Base-by-base conservation (phyloP, 805 yeast species). In the Clavispora asparagi region DNA sequence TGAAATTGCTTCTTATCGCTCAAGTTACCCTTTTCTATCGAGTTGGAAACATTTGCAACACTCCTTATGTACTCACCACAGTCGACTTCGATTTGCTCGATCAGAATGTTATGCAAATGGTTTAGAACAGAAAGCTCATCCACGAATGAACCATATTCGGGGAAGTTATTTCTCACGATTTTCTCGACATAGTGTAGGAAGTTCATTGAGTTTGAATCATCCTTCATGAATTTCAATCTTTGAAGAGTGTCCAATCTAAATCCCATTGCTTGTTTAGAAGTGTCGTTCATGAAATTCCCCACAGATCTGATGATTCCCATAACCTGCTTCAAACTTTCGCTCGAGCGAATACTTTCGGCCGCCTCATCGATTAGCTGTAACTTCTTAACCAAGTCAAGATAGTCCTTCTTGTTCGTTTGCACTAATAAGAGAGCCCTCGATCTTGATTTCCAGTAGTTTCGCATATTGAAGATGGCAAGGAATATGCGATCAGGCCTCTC, bases 201-300 rank as follows among this genome's bases (percentile, higher is more conserved):
- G 1, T 95, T 87, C 83, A 86, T 82, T 6, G 89, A 79, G 61
- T 92, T 91, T 48, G 82, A 78, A 26, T 85, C 89, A 65, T 92
- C 97, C 61, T 94, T 94, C 67, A 95, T 83, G 55, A 95, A 90
- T 29, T 85, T 87, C 48, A 94, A 74, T 55, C 98, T 73, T 59
- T 90, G 97, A 44, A 94, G 73, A n/a, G 97, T 87, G 39, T 87
- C 84, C 49, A 94, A 71, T 58, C 86, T 85, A 74, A 95, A 95
- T 3, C 99, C 99, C 53, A 79, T 77, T 1, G 97, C 98, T 62
- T 90, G 96, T 57, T 90, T 91, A 2, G 88, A 74, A n/a, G 81
- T 72, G 58, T 90, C 96, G 62, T 95, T 94, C 99, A 94, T 94
- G 63, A 83, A 92, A 63, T 94, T 94, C 48, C 99, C 99, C 42